These are phyloP conservation scores for Murraya paniculata DNA, from an alignment of 345 rosid genomes.

Conservation along the genomic window DNA sequence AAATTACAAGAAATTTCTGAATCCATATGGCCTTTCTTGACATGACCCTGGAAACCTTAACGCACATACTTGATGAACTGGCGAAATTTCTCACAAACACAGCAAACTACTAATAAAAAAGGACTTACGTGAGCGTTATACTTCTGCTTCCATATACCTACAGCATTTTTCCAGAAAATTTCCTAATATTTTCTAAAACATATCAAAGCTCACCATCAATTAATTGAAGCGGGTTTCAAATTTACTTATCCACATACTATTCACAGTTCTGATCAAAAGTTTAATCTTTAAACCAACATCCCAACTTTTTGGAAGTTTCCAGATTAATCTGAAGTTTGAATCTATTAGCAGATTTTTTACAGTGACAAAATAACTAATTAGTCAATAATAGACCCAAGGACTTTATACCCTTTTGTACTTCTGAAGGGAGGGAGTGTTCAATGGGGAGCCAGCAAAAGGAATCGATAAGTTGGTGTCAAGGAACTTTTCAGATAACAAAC, in stretches of 20 bases:
- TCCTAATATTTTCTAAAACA: neutral
- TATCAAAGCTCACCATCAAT: neutral
- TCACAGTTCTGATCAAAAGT: neutral
- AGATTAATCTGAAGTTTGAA: neutral
- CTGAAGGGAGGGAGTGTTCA: slow-evolving; percentile 88
- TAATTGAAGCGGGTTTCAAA: neutral
- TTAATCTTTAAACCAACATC: neutral
- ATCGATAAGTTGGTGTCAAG: slow-evolving; percentile 79
- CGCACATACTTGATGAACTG: neutral
- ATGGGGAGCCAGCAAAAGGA: slow-evolving; percentile 81
- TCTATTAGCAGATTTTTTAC: neutral
- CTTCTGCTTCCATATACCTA: too few species aligned
- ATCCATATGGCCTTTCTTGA: neutral
- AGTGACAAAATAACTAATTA: neutral
- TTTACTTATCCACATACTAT: neutral
- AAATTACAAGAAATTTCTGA: neutral
- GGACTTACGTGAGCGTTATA: too few species aligned
- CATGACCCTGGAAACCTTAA: neutral
- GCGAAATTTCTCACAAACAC: neutral
- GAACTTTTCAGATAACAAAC: slow-evolving; percentile 88
- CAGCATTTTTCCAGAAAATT: too few species aligned
- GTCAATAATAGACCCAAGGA: neutral
- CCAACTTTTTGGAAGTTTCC: neutral
- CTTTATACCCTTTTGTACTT: slow-evolving; percentile 82
- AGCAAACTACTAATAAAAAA: too few species aligned